Evolutionary conservation across 1,284 basidiomycete species (phyloP).

Genomic region (Kwoniella shivajii): DNA sequence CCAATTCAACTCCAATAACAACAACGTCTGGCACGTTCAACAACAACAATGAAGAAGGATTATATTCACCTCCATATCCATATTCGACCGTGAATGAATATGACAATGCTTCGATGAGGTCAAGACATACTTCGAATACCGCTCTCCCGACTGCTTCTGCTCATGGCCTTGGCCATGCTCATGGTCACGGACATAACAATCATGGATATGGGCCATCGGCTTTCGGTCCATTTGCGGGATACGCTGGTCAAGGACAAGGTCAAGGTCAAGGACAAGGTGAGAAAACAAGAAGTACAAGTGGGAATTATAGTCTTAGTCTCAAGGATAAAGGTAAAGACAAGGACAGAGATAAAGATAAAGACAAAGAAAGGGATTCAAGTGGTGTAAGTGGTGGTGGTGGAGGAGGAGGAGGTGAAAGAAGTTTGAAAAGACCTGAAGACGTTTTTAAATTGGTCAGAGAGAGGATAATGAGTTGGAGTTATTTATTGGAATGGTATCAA

Average conservation of each 20-base stretch:
- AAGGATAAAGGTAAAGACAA: conserved; percentile 8
- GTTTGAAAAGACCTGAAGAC: conserved; percentile 37
- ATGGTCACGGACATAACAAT: not conserved
- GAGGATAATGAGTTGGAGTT: conserved; percentile 46
- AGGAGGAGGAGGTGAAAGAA: too few relatives aligned
- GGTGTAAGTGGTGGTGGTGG: not conserved
- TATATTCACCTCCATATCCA: conserved; percentile 9
- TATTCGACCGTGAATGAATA: too few relatives aligned
- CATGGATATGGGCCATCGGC: conserved; percentile 1
- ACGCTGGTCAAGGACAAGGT: not conserved
- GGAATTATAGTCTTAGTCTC: conserved; percentile 2
- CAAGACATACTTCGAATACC: not conserved
- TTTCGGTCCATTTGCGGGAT: too few relatives aligned
- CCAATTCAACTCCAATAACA: conserved; percentile 10
- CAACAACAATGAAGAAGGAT: conserved; percentile 3
- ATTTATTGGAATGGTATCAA: conserved; percentile 52
- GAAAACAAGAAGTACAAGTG: conserved; percentile 9
- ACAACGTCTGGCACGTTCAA: conserved; percentile 6
- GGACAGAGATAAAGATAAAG: conserved; percentile 1
- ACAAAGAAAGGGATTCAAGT: too few relatives aligned
- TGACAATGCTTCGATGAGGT: too few relatives aligned
- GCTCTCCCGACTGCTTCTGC: not conserved
- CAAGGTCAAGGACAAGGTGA: conserved; percentile 5
- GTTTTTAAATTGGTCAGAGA: conserved; percentile 43
- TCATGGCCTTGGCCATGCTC: not conserved